Evolutionary conservation across 2,329 filamentous ascomycete genomes (phyloP), one percentile per base, ranked within the genome.

Genomic region (Trichophyton verrucosum): DNA sequence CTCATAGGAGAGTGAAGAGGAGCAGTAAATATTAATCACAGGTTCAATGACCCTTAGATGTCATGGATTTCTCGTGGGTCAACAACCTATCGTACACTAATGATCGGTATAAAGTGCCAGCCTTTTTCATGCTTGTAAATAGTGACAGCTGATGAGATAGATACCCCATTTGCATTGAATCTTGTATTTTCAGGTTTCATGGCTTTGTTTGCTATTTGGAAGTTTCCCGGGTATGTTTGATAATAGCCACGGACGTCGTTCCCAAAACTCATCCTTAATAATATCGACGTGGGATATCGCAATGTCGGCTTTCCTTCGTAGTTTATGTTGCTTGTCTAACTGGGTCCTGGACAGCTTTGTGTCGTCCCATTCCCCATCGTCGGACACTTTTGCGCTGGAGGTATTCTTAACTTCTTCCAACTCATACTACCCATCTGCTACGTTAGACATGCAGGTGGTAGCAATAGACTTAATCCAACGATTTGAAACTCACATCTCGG

Each of bases 181-280:
- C 6, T 7, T 30, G 6, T 30, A 30, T 38, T 38, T 13, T 38
- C 33, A 38, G 9, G 33, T 38, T 38, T 38, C 33, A 13, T 38
- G 33, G 9, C 33, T 11, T 38, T 13, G 33, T 22, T 20, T 42
- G 59, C 80, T 69, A 83, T 84, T 59, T n/a, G 85, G 85, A 66
- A 86, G 77, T 68, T 82, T 86, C 22, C 87, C 87, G 3, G 86
- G 86, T 72, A 84, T 87, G 65, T 87, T 86, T 1, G 86, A 88
- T 59, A 91, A 71, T 61, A 94, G 79, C 89, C 91, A 97, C 1
- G 91, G 91, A 70, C 91, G 81, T 68, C 81, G 81, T 65, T 89
- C 81, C 94, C 94, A 99, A 71, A 99, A 99, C 2, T 89, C 88
- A 73, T 97, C 89, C 68, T 88, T 91, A 74, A 99, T 97, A 68